These are phyloP conservation scores for Kwoniella bestiolae DNA, from an alignment of 768 basidiomycete genomes.

Conservation along the genomic window DNA sequence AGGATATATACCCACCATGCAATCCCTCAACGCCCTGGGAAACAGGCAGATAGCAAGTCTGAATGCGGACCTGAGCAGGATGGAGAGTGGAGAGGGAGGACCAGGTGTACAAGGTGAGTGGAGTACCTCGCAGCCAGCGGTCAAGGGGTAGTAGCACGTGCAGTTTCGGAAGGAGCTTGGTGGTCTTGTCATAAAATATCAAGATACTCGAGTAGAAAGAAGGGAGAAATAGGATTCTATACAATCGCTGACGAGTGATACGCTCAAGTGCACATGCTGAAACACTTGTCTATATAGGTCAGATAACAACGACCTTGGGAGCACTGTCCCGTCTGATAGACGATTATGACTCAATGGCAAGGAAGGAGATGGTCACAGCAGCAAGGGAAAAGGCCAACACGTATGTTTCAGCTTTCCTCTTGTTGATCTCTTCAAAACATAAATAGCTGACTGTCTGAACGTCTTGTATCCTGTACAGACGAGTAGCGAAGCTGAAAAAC, in stretches of 20 bases:
- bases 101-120: slow-evolving; percentile 79
- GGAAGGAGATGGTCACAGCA: slow-evolving; percentile 90
- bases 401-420: slow-evolving; percentile 60
- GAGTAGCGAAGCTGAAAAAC: slow-evolving; percentile 85
- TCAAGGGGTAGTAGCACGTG: too few relatives aligned
- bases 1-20: slow-evolving; percentile 65
- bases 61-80: slow-evolving; percentile 79
- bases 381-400: slow-evolving; percentile 96
- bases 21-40: slow-evolving; percentile 91
- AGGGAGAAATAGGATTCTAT: too few relatives aligned
- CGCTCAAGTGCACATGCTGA: background rate
- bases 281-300: slow-evolving; percentile 64
- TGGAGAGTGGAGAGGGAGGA: slow-evolving; percentile 78
- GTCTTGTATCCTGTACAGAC: slow-evolving; percentile 62
- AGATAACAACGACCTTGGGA: slow-evolving; percentile 95
- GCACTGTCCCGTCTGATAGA: slow-evolving; percentile 93
- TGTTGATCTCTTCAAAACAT: background rate
- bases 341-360: slow-evolving; percentile 96
- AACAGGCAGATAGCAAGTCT: slow-evolving; percentile 89
- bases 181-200: too few relatives aligned
- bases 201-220: too few relatives aligned
- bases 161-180: too few relatives aligned
- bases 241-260: too few relatives aligned
- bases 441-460: background rate
- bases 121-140: background rate